Percentiles rank a stretch among this genome's conserved stretches.
phyloP scores from a whole-genome alignment of 2,329 filamentous ascomycete species.

The Lachnum nothofagi region DNA sequence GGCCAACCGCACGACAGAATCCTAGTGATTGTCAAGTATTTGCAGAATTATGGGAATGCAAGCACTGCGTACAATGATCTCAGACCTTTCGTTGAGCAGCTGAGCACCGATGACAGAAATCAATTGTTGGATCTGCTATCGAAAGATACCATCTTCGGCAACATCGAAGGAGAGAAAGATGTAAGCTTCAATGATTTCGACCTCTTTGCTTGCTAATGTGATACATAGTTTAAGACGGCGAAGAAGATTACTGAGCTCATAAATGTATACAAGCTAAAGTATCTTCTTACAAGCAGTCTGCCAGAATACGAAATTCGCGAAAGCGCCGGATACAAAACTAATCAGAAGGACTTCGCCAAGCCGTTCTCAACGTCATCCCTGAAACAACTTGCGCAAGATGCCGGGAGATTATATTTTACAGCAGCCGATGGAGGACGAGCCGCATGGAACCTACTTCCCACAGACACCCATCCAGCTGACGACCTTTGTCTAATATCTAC shows the following conservation, averaged over 20 bases:
- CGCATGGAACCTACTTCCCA: constrained; percentile 27
- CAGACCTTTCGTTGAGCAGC: constrained; percentile 23
- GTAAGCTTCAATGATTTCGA: constrained; percentile 1
- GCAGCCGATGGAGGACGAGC: constrained; percentile 25
- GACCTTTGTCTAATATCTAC: constrained; percentile 30
- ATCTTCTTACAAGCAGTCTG: constrained; percentile 25
- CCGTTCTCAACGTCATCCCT: constrained; percentile 23
- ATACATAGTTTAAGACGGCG: constrained; percentile 20
- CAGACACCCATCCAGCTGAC: constrained; percentile 34
- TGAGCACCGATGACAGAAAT: constrained; percentile 18
- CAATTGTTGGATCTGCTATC: constrained; percentile 13
- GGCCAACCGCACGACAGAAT: constrained; percentile 10
- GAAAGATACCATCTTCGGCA: constrained; percentile 8
- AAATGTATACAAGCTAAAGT: constrained; percentile 28
- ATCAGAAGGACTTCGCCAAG: constrained; percentile 2
- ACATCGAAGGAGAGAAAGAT: background rate
- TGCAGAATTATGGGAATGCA: constrained; percentile 28
- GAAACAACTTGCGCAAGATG: constrained; percentile 15
- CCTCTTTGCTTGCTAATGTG: constrained; percentile 1
- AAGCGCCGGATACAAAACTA: constrained; percentile 6
- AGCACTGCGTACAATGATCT: constrained; percentile 31
- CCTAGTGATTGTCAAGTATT: constrained; percentile 24
- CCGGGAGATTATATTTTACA: constrained; percentile 21
- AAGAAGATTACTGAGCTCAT: constrained; percentile 23
- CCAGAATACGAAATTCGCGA: constrained; percentile 22